phyloP scores from a whole-genome alignment of 2,329 filamentous ascomycete species.

The Acephala macrosclerotiorum region DNA sequence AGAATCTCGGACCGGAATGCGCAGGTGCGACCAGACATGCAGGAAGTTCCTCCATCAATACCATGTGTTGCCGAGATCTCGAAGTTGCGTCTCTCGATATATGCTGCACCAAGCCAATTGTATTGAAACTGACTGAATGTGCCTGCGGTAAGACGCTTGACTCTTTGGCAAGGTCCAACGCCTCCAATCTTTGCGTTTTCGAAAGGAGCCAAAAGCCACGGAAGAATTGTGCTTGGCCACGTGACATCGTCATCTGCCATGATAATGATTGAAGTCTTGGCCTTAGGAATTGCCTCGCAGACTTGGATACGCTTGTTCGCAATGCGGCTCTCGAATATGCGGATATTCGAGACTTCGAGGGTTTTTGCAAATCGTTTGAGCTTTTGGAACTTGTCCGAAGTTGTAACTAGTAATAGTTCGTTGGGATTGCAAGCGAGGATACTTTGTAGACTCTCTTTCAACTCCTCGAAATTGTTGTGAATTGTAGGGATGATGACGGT shows the following conservation, averaged over 20 bases:
- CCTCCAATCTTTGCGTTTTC: conserved; percentile 85
- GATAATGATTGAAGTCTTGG: conserved; percentile 83
- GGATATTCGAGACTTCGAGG: conserved; percentile 66
- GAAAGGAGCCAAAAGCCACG: conserved; percentile 93
- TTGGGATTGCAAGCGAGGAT: conserved; percentile 74
- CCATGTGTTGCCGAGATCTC: conserved; percentile 96
- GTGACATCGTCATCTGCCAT: conserved; percentile 97
- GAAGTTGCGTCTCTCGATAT: conserved; percentile 93
- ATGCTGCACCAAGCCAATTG: conserved; percentile 91
- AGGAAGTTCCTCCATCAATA: conserved; percentile 94
- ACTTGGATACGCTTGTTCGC: conserved; percentile 97
- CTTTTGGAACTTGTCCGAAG: conserved; percentile 76
- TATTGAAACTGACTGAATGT: conserved; percentile 71
- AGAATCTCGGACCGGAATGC: conserved; percentile 91
- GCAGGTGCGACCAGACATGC: conserved; percentile 92
- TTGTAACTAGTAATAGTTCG: conserved; percentile 86
- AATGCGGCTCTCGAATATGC: conserved; percentile 79
- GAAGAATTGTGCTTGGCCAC: conserved; percentile 85
- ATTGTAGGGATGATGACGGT: conserved; percentile 95
- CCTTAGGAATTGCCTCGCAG: conserved; percentile 86
- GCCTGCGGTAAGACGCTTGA: conserved; percentile 69
- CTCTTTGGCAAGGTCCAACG: conserved; percentile 89
- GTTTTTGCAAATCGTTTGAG: conserved; percentile 72
- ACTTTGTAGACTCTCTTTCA: conserved; percentile 81
- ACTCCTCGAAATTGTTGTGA: conserved; percentile 83